Evolutionary conservation across 202 grass and related monocot genomes (phyloP).

Genomic region (Panicum hallii): DNA sequence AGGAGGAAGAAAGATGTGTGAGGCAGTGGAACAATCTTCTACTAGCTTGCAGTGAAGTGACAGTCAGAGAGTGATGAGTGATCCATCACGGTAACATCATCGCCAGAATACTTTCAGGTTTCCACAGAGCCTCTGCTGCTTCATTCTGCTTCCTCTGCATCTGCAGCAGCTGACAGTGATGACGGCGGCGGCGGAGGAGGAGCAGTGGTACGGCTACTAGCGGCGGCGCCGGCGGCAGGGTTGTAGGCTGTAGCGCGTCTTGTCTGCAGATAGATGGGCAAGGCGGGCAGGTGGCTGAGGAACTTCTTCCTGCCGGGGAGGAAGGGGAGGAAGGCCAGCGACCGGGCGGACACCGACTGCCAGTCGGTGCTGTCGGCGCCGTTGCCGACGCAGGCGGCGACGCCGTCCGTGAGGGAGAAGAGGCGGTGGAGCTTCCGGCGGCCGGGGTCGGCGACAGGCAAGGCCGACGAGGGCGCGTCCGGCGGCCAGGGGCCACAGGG

Average conservation of each 20-base stretch:
- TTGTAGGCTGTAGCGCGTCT: neutral
- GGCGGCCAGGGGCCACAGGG: constrained; percentile 27
- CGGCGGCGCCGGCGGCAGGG: neutral
- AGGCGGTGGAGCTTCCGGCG: constrained; percentile 87
- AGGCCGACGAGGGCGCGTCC: constrained; percentile 10
- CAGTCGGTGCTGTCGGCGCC: constrained; percentile 17
- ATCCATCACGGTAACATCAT: constrained; percentile 4
- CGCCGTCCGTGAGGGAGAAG: constrained; percentile 58
- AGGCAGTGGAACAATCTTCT: constrained; percentile 5
- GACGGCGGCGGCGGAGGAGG: neutral
- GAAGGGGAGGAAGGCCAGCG: constrained; percentile 50
- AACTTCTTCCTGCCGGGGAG: constrained; percentile 66
- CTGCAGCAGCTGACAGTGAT: neutral
- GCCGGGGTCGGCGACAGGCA: constrained; percentile 16
- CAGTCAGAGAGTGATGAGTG: neutral
- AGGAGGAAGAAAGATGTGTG: neutral
- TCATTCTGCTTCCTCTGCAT: neutral
- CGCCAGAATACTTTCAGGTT: neutral
- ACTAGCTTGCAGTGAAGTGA: neutral
- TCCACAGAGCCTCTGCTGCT: neutral
- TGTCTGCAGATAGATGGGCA: constrained; percentile 70
- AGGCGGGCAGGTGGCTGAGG: constrained; percentile 72
- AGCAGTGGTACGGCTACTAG: neutral
- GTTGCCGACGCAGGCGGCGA: constrained; percentile 2
- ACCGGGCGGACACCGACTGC: constrained; percentile 33